phyloP scores from a whole-genome alignment of 345 rosid genomes.

The Abelmoschus esculentus region DNA sequence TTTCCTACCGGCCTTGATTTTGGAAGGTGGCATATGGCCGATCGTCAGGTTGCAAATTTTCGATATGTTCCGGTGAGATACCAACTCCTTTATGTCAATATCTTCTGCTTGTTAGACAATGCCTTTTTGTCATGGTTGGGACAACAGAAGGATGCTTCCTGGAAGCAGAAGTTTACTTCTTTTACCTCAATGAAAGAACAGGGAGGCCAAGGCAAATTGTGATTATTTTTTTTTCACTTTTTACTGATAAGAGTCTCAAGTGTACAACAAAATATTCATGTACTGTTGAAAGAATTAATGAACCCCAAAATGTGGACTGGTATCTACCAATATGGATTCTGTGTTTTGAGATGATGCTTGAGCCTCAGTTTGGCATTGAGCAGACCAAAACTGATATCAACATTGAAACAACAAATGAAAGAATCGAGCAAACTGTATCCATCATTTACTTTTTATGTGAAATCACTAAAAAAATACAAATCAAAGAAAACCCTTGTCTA shows the following conservation, averaged over 20 bases:
- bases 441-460: background rate
- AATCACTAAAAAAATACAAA: slow-evolving; percentile 19
- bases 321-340: background rate
- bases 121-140: slow-evolving; percentile 82
- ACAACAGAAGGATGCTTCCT: slow-evolving; percentile 92
- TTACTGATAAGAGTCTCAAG: background rate
- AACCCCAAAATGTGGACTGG: background rate
- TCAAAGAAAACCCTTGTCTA: background rate
- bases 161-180: slow-evolving; percentile 78
- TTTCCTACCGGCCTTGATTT: slow-evolving; percentile 76
- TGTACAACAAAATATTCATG: slow-evolving; percentile 2
- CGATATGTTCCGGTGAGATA: slow-evolving; percentile 74
- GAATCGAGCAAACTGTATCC: slow-evolving; percentile 22
- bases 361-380: too few species aligned
- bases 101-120: slow-evolving; percentile 85
- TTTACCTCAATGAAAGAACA: slow-evolving; percentile 45
- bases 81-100: slow-evolving; percentile 81
- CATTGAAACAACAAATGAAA: background rate
- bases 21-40: slow-evolving; percentile 89
- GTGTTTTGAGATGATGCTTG: background rate
- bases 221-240: slow-evolving; percentile 12
- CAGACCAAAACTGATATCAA: too few species aligned
- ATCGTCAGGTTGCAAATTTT: slow-evolving; percentile 79
- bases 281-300: slow-evolving; percentile 6
- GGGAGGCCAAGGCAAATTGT: slow-evolving; percentile 41